Evolutionary conservation across 306 rosid species (phyloP).

Genomic region (Castanospermum australe): DNA sequence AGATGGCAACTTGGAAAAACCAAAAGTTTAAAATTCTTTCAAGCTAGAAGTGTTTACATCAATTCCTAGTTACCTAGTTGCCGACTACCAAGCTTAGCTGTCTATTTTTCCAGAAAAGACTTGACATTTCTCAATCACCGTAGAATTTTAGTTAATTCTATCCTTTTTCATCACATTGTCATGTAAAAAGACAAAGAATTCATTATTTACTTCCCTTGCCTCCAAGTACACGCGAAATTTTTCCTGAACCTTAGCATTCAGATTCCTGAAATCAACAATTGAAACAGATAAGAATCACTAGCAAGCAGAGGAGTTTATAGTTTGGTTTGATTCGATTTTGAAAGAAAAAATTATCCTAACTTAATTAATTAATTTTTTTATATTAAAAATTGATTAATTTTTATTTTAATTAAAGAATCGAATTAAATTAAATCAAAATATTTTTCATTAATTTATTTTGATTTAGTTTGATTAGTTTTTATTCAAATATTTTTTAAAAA

Average conservation of each 20-base stretch:
- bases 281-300: slow-evolving; percentile 3
- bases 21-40: no score
- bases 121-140: slow-evolving; percentile 46
- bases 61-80: neutral
- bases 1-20: neutral
- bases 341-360: no score
- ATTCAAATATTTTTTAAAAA: no score
- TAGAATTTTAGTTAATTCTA: slow-evolving; percentile 50
- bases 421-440: no score
- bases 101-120: slow-evolving; percentile 41
- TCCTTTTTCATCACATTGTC: slow-evolving; percentile 64
- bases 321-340: no score
- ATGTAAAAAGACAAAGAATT: slow-evolving; percentile 54
- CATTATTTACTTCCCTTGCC: slow-evolving; percentile 47
- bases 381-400: no score
- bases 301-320: no score
- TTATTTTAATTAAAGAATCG: no score
- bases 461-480: no score
- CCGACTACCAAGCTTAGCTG: neutral
- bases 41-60: neutral
- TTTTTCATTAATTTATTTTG: no score
- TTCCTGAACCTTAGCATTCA: slow-evolving; percentile 38
- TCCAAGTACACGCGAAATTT: slow-evolving; percentile 40
- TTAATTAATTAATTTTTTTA: no score
- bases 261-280: slow-evolving; percentile 37